Base-by-base conservation (phyloP, 179 eudicot species). In the Carnegiea gigantea region DNA sequence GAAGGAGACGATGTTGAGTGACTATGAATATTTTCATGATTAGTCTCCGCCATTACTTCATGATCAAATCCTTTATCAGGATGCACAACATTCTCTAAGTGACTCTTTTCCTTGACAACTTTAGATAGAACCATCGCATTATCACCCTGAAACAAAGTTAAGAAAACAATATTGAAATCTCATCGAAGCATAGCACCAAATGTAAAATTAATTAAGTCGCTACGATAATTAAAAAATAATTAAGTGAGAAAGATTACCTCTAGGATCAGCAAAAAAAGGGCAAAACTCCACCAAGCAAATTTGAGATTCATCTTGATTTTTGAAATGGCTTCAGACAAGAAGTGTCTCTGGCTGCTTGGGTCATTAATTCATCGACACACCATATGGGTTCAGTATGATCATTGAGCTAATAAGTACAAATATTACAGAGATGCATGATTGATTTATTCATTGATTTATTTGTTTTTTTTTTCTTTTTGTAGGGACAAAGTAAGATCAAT, bases 241-340 rank as follows among this genome's bases (percentile, higher is more conserved):
- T 70, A 46, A 48, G 64, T 49, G 46, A 53, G 70, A 7, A 44
- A 33, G 26, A 46, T 5, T 77, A 81, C 79, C 83, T 49, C 54
- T 33, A 81, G 21, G 14, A 75, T 14, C 1, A 80, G 70, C 7
- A 67, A 23, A 49, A 2, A n/a, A 5, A 65, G 53, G 23, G 70
- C 20, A 43, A 76, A 76, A 24, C 40, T 65, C 76, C 79, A 68
- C 20, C n/a, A 9, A 67, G 70, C 0, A 51, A 36, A 30, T 62
- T 51, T 67, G 40, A 14, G 68, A 76, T 76, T 36, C 79, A 81
- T 81, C 26, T 75, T 81, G 73, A n/a, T 6, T 81, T 11, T 75
- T 81, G 73, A 14, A 5, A 44, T 24, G 40, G 43, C 15, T 75
- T 53, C 65, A 18, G 44, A 51, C 24, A 46, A 5, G 62, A 53